Evolutionary conservation across 176 grass and related monocot species (phyloP), one percentile per base, ranked within the genome.

Genomic region (Eragrostis curvula): DNA sequence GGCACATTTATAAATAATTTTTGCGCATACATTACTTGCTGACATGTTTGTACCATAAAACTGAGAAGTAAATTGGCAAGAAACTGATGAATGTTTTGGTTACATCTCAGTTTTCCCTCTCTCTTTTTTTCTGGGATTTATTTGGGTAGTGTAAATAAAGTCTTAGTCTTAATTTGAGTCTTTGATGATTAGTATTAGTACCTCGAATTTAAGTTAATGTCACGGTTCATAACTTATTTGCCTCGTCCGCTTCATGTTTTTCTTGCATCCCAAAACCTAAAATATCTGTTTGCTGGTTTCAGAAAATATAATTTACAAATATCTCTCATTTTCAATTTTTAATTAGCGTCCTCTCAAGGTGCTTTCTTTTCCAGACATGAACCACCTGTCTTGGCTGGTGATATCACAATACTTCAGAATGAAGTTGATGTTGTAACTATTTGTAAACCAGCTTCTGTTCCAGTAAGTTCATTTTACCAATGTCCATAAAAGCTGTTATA

Each of bases 401-500:
- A 92, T 84, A 92, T 98, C 77, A 32, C 69, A 87, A 86, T 98
- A 77, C 84, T 98, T 73, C 72, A 95, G 74, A 91, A 98, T 82
- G 93, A 93, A 88, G 28, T 25, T 91, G 96, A 98, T 74, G 85
- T 98, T 24, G 71, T 98, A 82, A 98, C 92, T 48, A 85, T 98
- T 79, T 95, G 82, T 76, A 98, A 98, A 81, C 92, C 92, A 62
- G 96, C 92, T 88, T 95, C 96, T 80, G 81, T 95, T 84, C 92
- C 96, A 30, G 96, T 93, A 91, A 93, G 96, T 73, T 55, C 20
- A 68, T 67, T 66, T 67, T 47, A 50, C 13, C 66, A 53, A 36
- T 70, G 25, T 64, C 66, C 55, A 17, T 29, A 30, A 76, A 45
- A 66, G 24, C 68, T 70, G 5, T 21, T 71, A 70, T 71, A 64